Conservation (phyloP, 1,284 basidiomycete species). For the Fomitopsis betulina region DNA sequence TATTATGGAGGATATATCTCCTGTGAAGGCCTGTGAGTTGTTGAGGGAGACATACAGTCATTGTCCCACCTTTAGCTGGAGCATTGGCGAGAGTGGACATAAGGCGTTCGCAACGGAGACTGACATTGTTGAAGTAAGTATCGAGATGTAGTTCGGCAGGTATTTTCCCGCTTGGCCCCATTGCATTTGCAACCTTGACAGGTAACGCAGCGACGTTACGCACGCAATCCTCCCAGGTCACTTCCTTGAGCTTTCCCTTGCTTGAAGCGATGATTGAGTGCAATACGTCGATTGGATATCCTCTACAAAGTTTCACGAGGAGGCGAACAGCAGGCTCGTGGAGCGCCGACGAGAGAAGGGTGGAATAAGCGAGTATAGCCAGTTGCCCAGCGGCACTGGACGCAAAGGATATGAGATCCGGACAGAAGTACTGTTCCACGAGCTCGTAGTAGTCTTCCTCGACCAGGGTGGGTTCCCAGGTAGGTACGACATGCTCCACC, state of each 20-base stretch:
- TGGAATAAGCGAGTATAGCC: slow-evolving; percentile 56
- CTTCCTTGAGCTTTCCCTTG: slow-evolving; percentile 25
- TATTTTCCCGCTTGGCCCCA: slow-evolving; percentile 33
- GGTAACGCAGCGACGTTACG: slow-evolving; percentile 58
- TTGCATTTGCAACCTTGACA: slow-evolving; percentile 61
- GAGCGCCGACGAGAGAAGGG: slow-evolving; percentile 48
- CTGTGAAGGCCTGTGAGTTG: slow-evolving; percentile 12
- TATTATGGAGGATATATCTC: slow-evolving; percentile 33
- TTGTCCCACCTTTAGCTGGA: slow-evolving; percentile 25
- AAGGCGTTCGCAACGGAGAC: slow-evolving; percentile 52
- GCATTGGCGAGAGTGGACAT: slow-evolving; percentile 26
- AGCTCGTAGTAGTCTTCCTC: slow-evolving; percentile 43
- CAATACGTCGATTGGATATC: slow-evolving; percentile 69
- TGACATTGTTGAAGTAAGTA: slow-evolving; percentile 47
- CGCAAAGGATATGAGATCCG: slow-evolving; percentile 51
- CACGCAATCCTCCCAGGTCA: slow-evolving; percentile 68
- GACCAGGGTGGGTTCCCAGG: slow-evolving; percentile 58
- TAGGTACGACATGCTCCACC: slow-evolving; percentile 60
- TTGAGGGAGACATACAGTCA: not conserved
- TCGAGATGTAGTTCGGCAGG: slow-evolving; percentile 49
- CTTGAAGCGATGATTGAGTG: slow-evolving; percentile 44
- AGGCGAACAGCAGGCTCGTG: slow-evolving; percentile 43
- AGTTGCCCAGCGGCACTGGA: slow-evolving; percentile 46
- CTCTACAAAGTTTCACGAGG: slow-evolving; percentile 47
- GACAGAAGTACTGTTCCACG: slow-evolving; percentile 66